Conservation (phyloP, 805 yeast species). For the Saturnispora ahearnii region DNA sequence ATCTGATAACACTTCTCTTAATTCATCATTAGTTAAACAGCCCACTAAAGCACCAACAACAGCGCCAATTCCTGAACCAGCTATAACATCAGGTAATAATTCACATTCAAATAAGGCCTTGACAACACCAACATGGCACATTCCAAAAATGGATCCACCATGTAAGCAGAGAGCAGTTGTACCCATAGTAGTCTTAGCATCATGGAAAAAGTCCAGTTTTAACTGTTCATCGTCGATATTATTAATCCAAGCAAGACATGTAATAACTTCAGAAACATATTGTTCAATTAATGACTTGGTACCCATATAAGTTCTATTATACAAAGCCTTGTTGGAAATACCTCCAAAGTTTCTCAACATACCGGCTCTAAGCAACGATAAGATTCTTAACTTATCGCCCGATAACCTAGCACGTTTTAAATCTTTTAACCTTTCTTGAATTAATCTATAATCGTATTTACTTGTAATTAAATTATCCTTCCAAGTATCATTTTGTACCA, state of each 20-base stretch:
- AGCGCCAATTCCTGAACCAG: constrained; percentile 93
- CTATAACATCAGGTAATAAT: constrained; percentile 72
- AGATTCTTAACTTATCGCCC: constrained; percentile 47
- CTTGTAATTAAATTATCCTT: constrained; percentile 74
- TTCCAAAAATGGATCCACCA: constrained; percentile 91
- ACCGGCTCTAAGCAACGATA: constrained; percentile 71
- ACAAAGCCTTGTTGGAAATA: constrained; percentile 68
- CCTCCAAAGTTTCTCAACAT: constrained; percentile 87
- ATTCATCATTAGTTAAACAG: constrained; percentile 57
- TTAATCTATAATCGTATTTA: constrained; percentile 76
- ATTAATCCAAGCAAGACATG: constrained; percentile 38
- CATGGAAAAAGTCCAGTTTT: constrained; percentile 72
- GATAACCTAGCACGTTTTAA: constrained; percentile 52
- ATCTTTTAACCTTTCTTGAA: constrained; percentile 60
- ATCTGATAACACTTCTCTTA: constrained; percentile 35
- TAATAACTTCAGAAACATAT: constrained; percentile 67
- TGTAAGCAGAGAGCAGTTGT: constrained; percentile 84
- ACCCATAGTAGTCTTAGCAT: constrained; percentile 79
- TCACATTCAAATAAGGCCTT: constrained; percentile 70
- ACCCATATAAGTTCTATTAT: constrained; percentile 76
- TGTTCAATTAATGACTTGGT: constrained; percentile 86
- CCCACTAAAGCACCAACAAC: constrained; percentile 84
- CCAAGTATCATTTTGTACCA: constrained; percentile 54
- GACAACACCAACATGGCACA: constrained; percentile 90
- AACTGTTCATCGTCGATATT: constrained; percentile 34